These are phyloP conservation scores for Gossypium stocksii DNA, from an alignment of 345 rosid species.

Conservation along the genomic window DNA sequence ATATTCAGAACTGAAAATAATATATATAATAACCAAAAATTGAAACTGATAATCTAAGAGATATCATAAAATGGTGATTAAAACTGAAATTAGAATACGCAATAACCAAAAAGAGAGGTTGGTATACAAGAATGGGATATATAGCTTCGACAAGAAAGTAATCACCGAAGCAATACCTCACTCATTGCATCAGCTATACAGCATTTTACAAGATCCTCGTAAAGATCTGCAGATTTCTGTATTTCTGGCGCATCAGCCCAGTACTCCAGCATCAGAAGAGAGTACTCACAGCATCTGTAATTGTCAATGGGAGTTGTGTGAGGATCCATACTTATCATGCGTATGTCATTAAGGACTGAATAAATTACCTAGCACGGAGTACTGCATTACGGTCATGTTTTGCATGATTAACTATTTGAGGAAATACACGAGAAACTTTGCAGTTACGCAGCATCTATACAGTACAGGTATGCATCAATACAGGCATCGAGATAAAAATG, in stretches of 20 bases:
- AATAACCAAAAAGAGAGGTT: not conserved
- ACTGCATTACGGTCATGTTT: constrained; percentile 81
- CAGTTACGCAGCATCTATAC: constrained; percentile 85
- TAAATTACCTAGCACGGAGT: constrained; percentile 78
- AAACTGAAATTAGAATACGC: not conserved
- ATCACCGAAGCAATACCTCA: constrained; percentile 52
- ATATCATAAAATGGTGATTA: not conserved
- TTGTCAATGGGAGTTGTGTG: constrained; percentile 4
- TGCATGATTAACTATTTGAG: constrained; percentile 83
- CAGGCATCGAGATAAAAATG: not conserved
- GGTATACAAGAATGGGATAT: not conserved
- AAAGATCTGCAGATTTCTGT: constrained; percentile 81
- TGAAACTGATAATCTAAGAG: not conserved
- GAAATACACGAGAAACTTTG: constrained; percentile 84
- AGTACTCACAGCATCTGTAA: constrained; percentile 93
- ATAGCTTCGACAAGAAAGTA: not conserved
- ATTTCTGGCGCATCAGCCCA: constrained; percentile 98
- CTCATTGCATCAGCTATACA: constrained; percentile 96
- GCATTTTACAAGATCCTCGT: constrained; percentile 80
- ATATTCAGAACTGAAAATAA: not conserved
- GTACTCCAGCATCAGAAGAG: constrained; percentile 72
- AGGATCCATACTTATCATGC: constrained; percentile 15
- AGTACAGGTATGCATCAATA: constrained; percentile 10
- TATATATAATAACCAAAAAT: not conserved
- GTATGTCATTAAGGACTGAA: constrained; percentile 8